These are phyloP conservation scores for Avena sativa DNA, from an alignment of 176 grass and related monocot species.

Conservation along the genomic window DNA sequence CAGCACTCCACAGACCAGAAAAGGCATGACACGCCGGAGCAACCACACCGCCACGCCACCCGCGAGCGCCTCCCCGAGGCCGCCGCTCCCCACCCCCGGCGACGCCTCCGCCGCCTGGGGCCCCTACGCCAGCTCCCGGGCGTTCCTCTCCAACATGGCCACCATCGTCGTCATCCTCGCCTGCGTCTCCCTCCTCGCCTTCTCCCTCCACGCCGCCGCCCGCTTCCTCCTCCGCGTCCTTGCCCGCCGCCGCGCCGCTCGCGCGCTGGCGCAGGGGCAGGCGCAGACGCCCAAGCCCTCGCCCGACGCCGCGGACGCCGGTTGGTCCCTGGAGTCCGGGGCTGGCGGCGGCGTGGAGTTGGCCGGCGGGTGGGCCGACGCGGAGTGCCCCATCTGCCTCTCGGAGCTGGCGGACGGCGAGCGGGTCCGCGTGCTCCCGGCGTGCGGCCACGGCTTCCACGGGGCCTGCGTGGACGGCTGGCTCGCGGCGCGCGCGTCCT, in stretches of 20 bases:
- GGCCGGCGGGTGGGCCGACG: constrained; percentile 52
- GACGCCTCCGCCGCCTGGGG: constrained; percentile 59
- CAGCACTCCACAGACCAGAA: background rate
- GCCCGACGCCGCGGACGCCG: background rate
- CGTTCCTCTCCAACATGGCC: constrained; percentile 85
- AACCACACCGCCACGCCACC: constrained; percentile 49
- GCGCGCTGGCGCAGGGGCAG: background rate
- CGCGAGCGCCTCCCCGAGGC: constrained; percentile 31
- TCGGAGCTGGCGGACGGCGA: constrained; percentile 67
- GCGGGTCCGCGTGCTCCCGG: constrained; percentile 64
- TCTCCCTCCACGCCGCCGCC: constrained; percentile 76
- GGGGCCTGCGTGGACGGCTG: constrained; percentile 72
- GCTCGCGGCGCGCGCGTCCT: constrained; percentile 64
- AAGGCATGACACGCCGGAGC: constrained; percentile 34
- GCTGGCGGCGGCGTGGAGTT: background rate
- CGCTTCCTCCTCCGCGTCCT: constrained; percentile 64
- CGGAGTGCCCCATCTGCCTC: constrained; percentile 79
- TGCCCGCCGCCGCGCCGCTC: constrained; percentile 24
- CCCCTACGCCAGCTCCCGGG: constrained; percentile 66
- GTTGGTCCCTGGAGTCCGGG: background rate
- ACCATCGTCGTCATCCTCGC: constrained; percentile 87
- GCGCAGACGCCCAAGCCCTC: constrained; percentile 42
- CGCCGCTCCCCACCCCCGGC: background rate
- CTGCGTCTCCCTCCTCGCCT: constrained; percentile 78
- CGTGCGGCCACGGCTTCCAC: constrained; percentile 82